These are phyloP conservation scores for Dactylella cylindrospora DNA, from an alignment of 2,329 filamentous ascomycete genomes.

Conservation along the genomic window DNA sequence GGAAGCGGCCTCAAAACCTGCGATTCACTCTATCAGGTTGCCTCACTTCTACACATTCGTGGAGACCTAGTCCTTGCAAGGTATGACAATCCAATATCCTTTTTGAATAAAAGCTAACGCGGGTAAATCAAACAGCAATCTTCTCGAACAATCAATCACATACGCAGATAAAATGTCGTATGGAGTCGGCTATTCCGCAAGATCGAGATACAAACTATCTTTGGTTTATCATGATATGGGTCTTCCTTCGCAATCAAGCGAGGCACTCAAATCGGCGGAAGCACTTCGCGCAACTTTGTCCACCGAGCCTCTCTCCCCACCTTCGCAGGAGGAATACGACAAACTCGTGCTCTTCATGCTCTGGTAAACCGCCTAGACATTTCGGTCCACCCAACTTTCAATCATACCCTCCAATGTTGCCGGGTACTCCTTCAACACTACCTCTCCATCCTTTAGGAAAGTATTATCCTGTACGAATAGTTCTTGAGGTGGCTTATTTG, in stretches of 20 bases:
- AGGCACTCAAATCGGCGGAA: constrained; percentile 1
- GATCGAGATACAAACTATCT: constrained; percentile 7
- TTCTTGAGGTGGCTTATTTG: too few species aligned
- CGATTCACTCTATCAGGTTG: constrained; percentile 44
- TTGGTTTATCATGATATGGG: not conserved
- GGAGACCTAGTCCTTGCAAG: constrained; percentile 1
- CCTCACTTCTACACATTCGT: constrained; percentile 4
- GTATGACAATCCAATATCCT: not conserved
- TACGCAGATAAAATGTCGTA: constrained; percentile 3
- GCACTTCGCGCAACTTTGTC: not conserved
- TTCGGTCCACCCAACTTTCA: too few species aligned
- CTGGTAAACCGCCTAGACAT: constrained; percentile 2
- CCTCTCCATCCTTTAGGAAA: too few species aligned
- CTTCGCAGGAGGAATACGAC: constrained; percentile 6
- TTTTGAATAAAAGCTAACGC: not conserved
- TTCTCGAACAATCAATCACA: constrained; percentile 8
- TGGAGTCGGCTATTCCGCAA: constrained; percentile 2
- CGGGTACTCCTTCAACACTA: too few species aligned
- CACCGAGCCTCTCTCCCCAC: not conserved
- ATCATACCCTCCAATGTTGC: too few species aligned
- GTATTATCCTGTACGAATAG: too few species aligned
- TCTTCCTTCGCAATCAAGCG: not conserved
- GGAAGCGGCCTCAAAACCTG: constrained; percentile 40
- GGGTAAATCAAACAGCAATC: not conserved
- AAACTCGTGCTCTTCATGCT: constrained; percentile 7